Percentiles rank a stretch among this genome's conserved stretches.
These are phyloP conservation scores for Parastagonospora nodorum DNA, from an alignment of 2,329 filamentous ascomycete species.

Conservation along the genomic window DNA sequence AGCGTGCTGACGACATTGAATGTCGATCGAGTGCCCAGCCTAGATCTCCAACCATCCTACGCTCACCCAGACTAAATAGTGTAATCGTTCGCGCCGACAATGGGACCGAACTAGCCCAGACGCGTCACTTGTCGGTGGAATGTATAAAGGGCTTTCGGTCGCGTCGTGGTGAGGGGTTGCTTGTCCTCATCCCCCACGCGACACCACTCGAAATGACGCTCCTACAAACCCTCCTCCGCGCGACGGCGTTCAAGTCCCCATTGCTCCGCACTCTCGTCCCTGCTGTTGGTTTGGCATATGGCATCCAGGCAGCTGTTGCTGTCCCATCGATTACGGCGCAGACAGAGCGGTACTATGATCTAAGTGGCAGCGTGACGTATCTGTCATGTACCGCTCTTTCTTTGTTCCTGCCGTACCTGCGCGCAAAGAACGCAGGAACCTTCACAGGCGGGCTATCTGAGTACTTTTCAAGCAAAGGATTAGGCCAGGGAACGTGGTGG, in stretches of 20 bases:
- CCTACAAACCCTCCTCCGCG: constrained; percentile 59
- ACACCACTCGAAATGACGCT: constrained; percentile 32
- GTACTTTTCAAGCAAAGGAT: constrained; percentile 31
- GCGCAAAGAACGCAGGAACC: constrained; percentile 57
- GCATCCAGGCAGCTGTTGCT: constrained; percentile 66
- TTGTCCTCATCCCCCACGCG: neutral
- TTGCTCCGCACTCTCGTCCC: constrained; percentile 68
- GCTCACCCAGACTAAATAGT: constrained; percentile 8
- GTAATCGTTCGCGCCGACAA: constrained; percentile 2
- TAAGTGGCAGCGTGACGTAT: constrained; percentile 69
- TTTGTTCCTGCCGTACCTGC: constrained; percentile 64
- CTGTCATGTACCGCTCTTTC: constrained; percentile 67
- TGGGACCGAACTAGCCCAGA: neutral
- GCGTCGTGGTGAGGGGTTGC: neutral
- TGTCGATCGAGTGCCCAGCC: constrained; percentile 29
- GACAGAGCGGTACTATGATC: constrained; percentile 71
- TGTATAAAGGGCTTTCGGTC: neutral
- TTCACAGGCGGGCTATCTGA: constrained; percentile 43
- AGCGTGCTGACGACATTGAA: constrained; percentile 30
- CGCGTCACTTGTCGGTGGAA: neutral
- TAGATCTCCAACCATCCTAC: constrained; percentile 21
- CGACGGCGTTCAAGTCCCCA: constrained; percentile 66
- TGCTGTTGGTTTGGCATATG: constrained; percentile 65
- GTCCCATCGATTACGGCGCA: constrained; percentile 65
- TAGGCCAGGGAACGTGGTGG: constrained; percentile 50